Percentiles rank a stretch among this genome's conserved stretches.
These are phyloP conservation scores for Trichoderma erinaceum DNA, from an alignment of 495 filamentous ascomycete genomes.

Conservation along the genomic window DNA sequence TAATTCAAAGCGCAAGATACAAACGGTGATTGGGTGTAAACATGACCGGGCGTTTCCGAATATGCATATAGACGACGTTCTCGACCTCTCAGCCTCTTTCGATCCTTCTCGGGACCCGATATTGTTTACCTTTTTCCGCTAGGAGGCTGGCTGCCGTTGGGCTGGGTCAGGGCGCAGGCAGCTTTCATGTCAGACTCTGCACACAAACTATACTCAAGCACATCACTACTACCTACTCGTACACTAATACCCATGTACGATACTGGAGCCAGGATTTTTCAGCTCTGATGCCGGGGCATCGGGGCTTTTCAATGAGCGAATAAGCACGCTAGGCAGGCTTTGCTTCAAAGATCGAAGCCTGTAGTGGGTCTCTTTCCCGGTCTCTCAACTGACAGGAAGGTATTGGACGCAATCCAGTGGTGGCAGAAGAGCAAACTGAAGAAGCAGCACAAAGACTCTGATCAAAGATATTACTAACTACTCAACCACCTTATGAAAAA, in stretches of 20 bases:
- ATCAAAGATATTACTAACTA: no score
- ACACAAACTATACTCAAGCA: background rate
- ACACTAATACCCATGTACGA: background rate
- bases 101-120: background rate
- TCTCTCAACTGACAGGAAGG: background rate
- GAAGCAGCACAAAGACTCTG: background rate
- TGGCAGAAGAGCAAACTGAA: background rate
- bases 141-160: background rate
- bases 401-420: background rate
- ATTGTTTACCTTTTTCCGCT: background rate
- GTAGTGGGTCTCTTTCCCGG: background rate
- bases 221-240: background rate
- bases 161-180: background rate
- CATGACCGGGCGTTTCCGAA: background rate
- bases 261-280: background rate
- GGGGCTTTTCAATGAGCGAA: background rate
- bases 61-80: background rate
- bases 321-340: background rate
- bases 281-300: background rate
- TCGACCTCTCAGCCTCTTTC: background rate
- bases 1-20: background rate
- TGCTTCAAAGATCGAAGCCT: background rate
- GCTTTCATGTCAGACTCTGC: background rate
- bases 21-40: background rate
- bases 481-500: no score